Evolutionary conservation across 2,329 filamentous ascomycete species (phyloP), one percentile per base, ranked within the genome.

Genomic region (Byssoonygena ceratinophila): DNA sequence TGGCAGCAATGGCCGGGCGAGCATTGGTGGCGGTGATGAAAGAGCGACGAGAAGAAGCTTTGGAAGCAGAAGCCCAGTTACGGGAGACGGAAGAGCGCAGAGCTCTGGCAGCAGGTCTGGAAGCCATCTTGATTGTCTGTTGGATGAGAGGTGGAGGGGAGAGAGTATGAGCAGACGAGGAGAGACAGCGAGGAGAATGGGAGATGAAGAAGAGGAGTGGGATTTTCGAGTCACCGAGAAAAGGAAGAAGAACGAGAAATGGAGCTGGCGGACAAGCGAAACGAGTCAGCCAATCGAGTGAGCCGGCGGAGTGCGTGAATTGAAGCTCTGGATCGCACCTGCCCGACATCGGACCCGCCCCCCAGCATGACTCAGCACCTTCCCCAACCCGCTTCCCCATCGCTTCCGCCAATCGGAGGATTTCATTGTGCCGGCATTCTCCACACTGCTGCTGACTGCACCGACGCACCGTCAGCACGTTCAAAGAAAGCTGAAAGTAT

Each of bases 21-120:
- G 74, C 59, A 27, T 62, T 61, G 54, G 66, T 71, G 57, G 78
- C 77, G 59, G 78, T 75, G 60, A 81, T 69, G 64, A 82, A 79
- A 56, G 78, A 77, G 66, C 79, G 77, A 63, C 73, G 74, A 66
- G 76, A 74, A 52, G 74, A 74, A 52, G 74, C 68, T 57, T 70
- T 69, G 53, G 73, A 71, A 54, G 73, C 69, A 55, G 63, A 63
- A 34, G 54, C 54, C 69, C 80, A 60, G 23, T 29, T 44, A 12
- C 40, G 40, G 65, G 70, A 74, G 68, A 77, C 66, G 66, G 75
- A 73, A 62, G 71, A 68, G 66, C 78, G 77, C 64, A 82, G 72
- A 68, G 79, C 79, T 70, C 77, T 74, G 68, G 72, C 72, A 58
- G 74, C 66, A 60, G 66, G 69, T 67, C 71, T 70, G 55, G 72